Conservation (phyloP, 78 protist species). For the Dictyostelium firmibasis region DNA sequence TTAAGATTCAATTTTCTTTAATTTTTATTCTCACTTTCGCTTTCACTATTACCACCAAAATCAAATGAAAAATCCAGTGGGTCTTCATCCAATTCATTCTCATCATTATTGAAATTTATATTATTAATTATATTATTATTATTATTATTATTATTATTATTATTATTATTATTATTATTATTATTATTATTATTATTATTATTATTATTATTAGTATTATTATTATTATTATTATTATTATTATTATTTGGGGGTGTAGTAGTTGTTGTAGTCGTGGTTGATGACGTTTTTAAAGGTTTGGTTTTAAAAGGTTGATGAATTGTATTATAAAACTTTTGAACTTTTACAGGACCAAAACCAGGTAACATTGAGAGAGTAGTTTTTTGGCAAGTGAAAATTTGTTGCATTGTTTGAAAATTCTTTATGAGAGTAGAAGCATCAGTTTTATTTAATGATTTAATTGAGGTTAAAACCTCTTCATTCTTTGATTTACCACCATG, state of each 20-base stretch:
- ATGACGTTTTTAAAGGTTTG: not conserved
- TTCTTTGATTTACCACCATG: conserved; percentile 28
- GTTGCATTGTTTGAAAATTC: conserved; percentile 26
- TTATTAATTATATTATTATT: not conserved
- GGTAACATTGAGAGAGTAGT: conserved; percentile 8
- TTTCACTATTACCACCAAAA: not conserved
- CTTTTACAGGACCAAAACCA: conserved; percentile 63
- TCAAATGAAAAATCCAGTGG: not conserved
- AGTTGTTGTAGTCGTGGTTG: not conserved
- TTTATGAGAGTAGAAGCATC: conserved; percentile 22
- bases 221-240: too few relatives aligned
- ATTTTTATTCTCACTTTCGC: not conserved
- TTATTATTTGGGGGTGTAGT: not conserved
- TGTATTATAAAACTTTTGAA: conserved; percentile 4
- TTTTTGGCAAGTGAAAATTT: not conserved
- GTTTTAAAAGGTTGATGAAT: conserved; percentile 65
- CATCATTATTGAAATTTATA: not conserved
- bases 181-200: too few relatives aligned
- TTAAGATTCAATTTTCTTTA: too few relatives aligned
- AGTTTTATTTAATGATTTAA: conserved; percentile 39
- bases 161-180: too few relatives aligned
- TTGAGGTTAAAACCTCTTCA: conserved; percentile 31
- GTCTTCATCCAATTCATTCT: not conserved
- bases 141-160: not conserved
- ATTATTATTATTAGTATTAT: too few relatives aligned